These are phyloP conservation scores for Penicillium paxilli DNA, from an alignment of 495 filamentous ascomycete genomes.

Conservation along the genomic window DNA sequence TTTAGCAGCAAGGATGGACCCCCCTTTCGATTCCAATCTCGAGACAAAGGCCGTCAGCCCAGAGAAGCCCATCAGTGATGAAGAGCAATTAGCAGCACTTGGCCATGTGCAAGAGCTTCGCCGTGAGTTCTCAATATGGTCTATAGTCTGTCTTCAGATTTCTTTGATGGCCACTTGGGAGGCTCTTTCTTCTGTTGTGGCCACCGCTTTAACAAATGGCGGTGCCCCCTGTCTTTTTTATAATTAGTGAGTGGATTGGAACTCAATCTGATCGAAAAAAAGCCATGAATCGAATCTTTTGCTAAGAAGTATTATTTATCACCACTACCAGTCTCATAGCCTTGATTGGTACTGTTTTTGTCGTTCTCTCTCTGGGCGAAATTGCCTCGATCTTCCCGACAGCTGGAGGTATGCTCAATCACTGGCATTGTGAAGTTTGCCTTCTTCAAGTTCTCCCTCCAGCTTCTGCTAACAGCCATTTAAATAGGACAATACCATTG, in stretches of 20 bases:
- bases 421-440: too few species aligned
- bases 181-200: conserved; percentile 25
- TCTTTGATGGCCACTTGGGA: conserved; percentile 39
- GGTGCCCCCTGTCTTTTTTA: conserved; percentile 35
- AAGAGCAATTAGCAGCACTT: conserved; percentile 24
- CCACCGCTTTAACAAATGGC: conserved; percentile 23
- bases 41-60: conserved; percentile 10
- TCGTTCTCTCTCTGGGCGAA: conserved; percentile 24
- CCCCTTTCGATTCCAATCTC: not conserved
- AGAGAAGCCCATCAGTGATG: conserved; percentile 22
- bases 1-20: conserved; percentile 7
- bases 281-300: too few species aligned
- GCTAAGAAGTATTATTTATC: not conserved
- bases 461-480: not conserved
- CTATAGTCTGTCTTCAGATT: conserved; percentile 26
- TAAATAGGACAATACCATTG: conserved; percentile 25
- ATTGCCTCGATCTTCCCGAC: conserved; percentile 27
- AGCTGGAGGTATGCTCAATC: conserved; percentile 26
- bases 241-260: conserved; percentile 29
- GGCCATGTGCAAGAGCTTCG: conserved; percentile 31
- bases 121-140: conserved; percentile 27
- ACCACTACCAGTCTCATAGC: conserved; percentile 21
- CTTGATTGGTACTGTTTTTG: conserved; percentile 19
- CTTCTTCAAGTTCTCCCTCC: not conserved
- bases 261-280: too few species aligned